Conservation (phyloP, 139 green algal species). For the Nannochloris sp. region DNA sequence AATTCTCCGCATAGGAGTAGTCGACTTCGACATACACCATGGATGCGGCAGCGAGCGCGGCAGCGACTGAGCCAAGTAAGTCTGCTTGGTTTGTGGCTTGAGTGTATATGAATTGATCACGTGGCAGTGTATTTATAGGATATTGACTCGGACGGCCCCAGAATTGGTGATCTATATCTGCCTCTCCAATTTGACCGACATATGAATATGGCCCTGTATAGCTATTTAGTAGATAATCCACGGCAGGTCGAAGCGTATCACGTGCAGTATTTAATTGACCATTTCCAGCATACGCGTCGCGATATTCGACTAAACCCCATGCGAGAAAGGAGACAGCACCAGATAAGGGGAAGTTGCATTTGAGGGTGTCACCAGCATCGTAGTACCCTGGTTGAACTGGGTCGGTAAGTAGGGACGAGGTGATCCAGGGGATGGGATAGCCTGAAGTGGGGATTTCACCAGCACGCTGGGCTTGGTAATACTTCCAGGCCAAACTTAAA, state of each 20-base stretch:
- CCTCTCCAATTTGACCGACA: slow-evolving; percentile 3
- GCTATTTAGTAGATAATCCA: not conserved
- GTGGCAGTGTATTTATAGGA: not conserved
- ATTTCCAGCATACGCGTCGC: not conserved
- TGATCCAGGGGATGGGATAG: slow-evolving; percentile 5
- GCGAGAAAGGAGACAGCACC: not conserved
- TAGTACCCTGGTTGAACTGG: slow-evolving; percentile 6
- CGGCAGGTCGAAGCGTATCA: not conserved
- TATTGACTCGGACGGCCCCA: slow-evolving; percentile 2
- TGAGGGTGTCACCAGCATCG: slow-evolving; percentile 13
- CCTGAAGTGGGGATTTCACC: not conserved
- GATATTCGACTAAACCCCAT: not conserved
- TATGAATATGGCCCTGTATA: not conserved
- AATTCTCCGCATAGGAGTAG: not conserved
- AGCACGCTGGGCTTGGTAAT: slow-evolving; percentile 13
- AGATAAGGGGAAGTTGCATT: slow-evolving; percentile 10
- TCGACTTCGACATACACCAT: not conserved
- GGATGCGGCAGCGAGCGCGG: not conserved
- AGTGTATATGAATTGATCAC: not conserved
- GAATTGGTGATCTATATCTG: slow-evolving; percentile 1
- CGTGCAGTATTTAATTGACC: not conserved
- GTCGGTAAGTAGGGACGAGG: not conserved
- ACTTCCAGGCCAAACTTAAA: not conserved
- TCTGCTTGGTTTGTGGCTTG: not conserved
- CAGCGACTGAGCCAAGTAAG: not conserved